Evolutionary conservation across 768 basidiomycete species (phyloP).

Genomic region (Suillus ampliporus): DNA sequence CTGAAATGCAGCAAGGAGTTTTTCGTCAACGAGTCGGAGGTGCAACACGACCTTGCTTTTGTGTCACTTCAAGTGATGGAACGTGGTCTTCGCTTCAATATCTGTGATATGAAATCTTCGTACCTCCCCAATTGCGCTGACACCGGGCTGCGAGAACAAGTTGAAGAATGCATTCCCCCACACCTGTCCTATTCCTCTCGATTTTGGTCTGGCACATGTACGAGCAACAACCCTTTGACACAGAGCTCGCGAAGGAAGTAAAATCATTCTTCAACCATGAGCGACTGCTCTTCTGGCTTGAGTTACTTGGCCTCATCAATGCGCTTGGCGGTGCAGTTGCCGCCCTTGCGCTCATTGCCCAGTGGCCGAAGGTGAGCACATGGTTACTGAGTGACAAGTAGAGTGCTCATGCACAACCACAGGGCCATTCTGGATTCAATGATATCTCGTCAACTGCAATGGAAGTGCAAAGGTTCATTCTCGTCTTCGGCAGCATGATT

Average conservation of each 20-base stretch:
- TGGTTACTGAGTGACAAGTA: too few relatives aligned
- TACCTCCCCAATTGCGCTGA: conserved; percentile 34
- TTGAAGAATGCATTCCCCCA: conserved; percentile 3
- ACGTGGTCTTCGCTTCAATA: conserved; percentile 38
- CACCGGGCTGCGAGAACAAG: too few relatives aligned
- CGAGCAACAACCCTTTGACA: background rate
- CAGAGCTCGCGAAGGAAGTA: background rate
- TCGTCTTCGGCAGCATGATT: conserved; percentile 18
- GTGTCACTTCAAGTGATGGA: conserved; percentile 36
- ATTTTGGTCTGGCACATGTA: conserved; percentile 19
- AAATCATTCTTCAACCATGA: conserved; percentile 7
- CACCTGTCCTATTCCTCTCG: conserved; percentile 16
- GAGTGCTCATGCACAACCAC: background rate
- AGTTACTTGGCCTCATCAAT: background rate
- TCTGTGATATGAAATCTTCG: conserved; percentile 38
- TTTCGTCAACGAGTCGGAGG: conserved; percentile 15
- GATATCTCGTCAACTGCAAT: conserved; percentile 4
- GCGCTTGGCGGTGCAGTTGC: background rate
- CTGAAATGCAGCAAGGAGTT: conserved; percentile 12
- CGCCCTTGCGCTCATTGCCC: background rate
- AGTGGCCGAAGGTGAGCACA: too few relatives aligned
- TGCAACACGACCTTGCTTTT: conserved; percentile 24
- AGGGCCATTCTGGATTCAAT: conserved; percentile 9
- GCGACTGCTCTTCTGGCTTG: conserved; percentile 14
- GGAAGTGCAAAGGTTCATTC: conserved; percentile 20